Base-by-base conservation (phyloP, 768 basidiomycete genomes). In the Filobasidium floriforme region DNA sequence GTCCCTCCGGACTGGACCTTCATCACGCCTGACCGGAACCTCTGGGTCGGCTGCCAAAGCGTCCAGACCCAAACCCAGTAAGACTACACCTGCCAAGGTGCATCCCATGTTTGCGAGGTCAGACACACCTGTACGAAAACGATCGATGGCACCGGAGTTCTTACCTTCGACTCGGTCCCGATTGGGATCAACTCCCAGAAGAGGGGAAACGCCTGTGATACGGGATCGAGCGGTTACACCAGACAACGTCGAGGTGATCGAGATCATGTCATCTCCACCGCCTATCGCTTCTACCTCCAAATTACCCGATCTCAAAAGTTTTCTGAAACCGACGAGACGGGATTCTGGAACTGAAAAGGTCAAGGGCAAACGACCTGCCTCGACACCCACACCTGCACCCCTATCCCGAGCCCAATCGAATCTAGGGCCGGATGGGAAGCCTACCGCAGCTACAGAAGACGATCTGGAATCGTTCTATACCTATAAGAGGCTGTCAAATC, bases 391-490 rank as follows among this genome's bases (percentile, higher is more conserved):
- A 9, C 32, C 32, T 37, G 32, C 46, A 49, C 46, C 46, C 22
- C 46, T 49, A 5, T 49, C 22, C 5, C 15, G 22, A 22, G 46
- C 18, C 46, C 46, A 49, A 14, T 49, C 46, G 46, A 22, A 15
- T 12, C 15, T 49, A 18, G 46, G 46, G 14, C 46, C 46, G 22
- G 46, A 49, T 49, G 46, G 46, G 46, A 49, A 49, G 22, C 46
- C 46, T 18, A 49, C 46, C 46, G 22, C 46, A 14, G 18, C 46
- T 3, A 49, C 46, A 14, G 46, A 49, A 22, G 54, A 57, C 22
- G 54, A 57, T 32, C 54, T 57, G 24, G 54, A 26, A 26, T 26
- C 54, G 26, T 57, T 57, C 29, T 57, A 57, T 28, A 26, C 54
- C 22, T 57, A 26, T 24, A 57, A 57, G 26, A 57, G 54, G 15